phyloP scores from a whole-genome alignment of 371 early-diverging fungal species.

The Blastocladiella emersonii region DNA sequence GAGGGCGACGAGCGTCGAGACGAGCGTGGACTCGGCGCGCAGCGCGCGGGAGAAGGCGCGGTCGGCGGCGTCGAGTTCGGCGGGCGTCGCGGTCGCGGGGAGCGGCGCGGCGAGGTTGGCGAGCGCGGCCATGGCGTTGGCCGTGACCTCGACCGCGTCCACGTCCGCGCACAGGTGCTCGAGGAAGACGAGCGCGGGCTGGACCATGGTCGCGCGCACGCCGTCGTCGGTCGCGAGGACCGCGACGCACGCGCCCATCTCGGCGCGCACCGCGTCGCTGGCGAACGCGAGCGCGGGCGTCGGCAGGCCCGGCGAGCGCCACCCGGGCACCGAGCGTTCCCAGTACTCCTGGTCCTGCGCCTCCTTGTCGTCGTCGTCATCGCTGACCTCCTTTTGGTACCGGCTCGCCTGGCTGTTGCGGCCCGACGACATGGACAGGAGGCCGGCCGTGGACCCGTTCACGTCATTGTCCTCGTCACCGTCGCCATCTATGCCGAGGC shows the following conservation, averaged over 20 bases:
- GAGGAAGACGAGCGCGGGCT: too few species aligned
- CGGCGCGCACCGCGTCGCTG: not conserved
- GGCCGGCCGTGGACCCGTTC: too few species aligned
- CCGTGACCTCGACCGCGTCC: not conserved
- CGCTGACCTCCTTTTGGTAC: too few species aligned
- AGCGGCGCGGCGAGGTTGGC: not conserved
- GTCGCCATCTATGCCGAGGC: too few species aligned
- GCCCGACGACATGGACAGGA: not conserved
- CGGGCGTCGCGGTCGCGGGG: not conserved
- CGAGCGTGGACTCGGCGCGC: not conserved
- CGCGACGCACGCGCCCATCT: not conserved
- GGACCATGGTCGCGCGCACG: not conserved
- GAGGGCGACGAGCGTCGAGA: not conserved
- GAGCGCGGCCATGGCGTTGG: not conserved
- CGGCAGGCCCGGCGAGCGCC: too few species aligned
- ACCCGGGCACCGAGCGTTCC: too few species aligned
- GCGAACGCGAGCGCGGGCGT: not conserved
- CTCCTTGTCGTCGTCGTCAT: not conserved
- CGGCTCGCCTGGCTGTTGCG: too few species aligned
- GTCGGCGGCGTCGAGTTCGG: not conserved
- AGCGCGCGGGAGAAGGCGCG: not conserved
- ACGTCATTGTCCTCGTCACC: too few species aligned
- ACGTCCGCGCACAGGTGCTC: too few species aligned
- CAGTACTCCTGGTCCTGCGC: too few species aligned
- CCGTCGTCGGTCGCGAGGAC: not conserved